A percentile compares a stretch with the other conserved stretches of the same genome.
Conservation (phyloP, 192 early-diverging fungal genomes). For the Chytriomyces sp. region DNA sequence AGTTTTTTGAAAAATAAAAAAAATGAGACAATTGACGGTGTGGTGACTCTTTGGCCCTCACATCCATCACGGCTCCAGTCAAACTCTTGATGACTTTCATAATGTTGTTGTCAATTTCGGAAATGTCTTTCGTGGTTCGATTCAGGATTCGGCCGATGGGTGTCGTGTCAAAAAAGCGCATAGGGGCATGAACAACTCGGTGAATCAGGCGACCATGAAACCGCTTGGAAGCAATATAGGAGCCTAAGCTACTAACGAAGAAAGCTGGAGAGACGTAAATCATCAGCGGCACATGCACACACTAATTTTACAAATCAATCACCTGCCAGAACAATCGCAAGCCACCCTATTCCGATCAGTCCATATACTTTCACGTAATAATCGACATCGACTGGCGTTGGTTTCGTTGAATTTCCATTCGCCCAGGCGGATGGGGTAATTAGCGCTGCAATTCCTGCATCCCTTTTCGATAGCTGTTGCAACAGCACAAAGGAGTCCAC, state of each 20-base stretch:
- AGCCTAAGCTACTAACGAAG: conserved; percentile 32
- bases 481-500: too few relatives aligned
- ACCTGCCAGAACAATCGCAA: too few relatives aligned
- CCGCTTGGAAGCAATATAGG: conserved; percentile 32
- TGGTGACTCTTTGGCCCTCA: too few relatives aligned
- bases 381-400: too few relatives aligned
- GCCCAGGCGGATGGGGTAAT: too few relatives aligned
- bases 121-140: conserved; percentile 83
- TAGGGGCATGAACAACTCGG: conserved; percentile 40
- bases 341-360: too few relatives aligned
- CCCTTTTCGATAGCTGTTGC: too few relatives aligned
- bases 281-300: background rate
- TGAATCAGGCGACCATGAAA: conserved; percentile 42
- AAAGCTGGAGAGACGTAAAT: background rate
- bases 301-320: background rate
- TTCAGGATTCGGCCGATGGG: conserved; percentile 70
- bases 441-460: too few relatives aligned
- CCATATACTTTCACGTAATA: too few relatives aligned
- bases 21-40: too few relatives aligned
- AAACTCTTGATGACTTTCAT: conserved; percentile 62
- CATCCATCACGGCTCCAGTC: background rate
- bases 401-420: too few relatives aligned
- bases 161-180: conserved; percentile 70
- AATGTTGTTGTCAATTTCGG: conserved; percentile 62
- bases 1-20: too few relatives aligned